phyloP scores from a whole-genome alignment of 768 basidiomycete species.

The Saitozyma podzolica region DNA sequence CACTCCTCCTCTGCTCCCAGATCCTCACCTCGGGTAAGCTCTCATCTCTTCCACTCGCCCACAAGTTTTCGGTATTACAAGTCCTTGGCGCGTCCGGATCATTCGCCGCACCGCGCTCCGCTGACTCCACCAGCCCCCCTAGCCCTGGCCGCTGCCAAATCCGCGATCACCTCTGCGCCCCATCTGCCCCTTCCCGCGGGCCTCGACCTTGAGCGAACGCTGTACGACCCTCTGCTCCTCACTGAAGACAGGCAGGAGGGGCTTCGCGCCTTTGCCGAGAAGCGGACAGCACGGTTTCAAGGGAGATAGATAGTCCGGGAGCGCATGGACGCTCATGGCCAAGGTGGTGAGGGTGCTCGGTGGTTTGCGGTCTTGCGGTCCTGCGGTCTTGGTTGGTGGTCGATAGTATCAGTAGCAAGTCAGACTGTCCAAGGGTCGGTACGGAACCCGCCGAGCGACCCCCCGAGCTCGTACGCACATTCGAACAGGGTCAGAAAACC shows the following conservation, averaged over 20 bases:
- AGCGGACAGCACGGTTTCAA: conserved; percentile 72
- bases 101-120: not conserved
- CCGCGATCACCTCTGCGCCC: conserved; percentile 75
- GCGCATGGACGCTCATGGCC: not conserved
- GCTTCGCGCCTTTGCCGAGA: conserved; percentile 80
- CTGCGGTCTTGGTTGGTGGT: no score
- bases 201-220: conserved; percentile 85
- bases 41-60: not conserved
- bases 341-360: no score
- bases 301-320: conserved; percentile 53
- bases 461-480: no score
- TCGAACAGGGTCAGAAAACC: no score
- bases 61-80: not conserved
- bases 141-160: conserved; percentile 83
- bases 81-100: no score
- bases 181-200: conserved; percentile 77
- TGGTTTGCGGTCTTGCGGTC: no score
- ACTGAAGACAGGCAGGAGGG: conserved; percentile 80
- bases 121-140: conserved; percentile 66
- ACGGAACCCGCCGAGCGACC: no score
- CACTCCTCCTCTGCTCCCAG: conserved; percentile 25
- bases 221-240: conserved; percentile 75
- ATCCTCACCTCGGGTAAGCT: conserved; percentile 34
- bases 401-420: no score
- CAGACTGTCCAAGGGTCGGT: no score